Base-by-base conservation (phyloP, 257 asterid species). In the Jaltomata sinuosa region DNA sequence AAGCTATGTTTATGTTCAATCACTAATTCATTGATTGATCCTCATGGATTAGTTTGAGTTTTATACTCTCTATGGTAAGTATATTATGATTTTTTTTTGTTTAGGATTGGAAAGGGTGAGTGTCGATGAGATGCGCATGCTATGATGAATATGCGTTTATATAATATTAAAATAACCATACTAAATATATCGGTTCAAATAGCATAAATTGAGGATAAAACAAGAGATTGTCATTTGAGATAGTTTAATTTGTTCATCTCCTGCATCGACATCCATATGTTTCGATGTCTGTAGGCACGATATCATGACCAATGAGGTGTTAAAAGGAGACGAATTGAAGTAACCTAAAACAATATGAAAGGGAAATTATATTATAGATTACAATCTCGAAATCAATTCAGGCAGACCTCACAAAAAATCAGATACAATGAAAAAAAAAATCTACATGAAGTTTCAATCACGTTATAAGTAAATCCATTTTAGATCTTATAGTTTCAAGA, bases 11-110 rank as follows among this genome's bases (percentile, higher is more conserved):
- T 6, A 31, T 67, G 38, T 19, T 76, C 8, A 1, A 14, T 76
- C 59, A 76, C 61, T 45, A 45, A 47, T 45, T 42, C 81, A 45
- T 45, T 45, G 59, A 76, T 72, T 72, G 40, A 76, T 45, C 81
- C 42, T 14, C 42, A 25, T 15, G 14, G 12, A 42, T 76, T 45
- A 76, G 18, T 47, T 76, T 76, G 40, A 45, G 9, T 25, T 47
- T 15, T 47, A 45, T 45, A 76, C 1, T 25, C 14, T 76, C 19
- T 7, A 16, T 40, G n/a, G 7, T 14, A 40, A 12, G 14, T 42
- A 72, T 11, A 11, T n/a, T 22, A 22, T n/a, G 7, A 71, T n/a
- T 42, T 25, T 12, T 61, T 22, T 72, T 31, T 22, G 22, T 64
- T 64, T 12, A 64, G 12, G 64, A 55, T 55, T 1, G 1, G 29